Conservation (phyloP, 2,329 filamentous ascomycete species). For the Hawksworthiomyces lignivorus region DNA sequence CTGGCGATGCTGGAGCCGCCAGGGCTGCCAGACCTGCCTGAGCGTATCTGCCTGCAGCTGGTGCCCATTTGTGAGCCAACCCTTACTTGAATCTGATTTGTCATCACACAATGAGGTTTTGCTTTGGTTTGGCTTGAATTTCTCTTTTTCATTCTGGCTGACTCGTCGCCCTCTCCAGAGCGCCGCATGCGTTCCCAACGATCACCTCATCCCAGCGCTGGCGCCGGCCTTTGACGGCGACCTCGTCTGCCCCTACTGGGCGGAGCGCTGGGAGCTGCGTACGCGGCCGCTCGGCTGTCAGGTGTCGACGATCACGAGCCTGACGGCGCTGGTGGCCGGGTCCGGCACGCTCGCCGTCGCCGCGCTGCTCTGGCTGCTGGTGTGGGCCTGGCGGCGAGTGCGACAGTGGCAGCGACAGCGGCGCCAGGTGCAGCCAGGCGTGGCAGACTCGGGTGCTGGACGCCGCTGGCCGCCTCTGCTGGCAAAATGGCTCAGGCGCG, state of each 20-base stretch:
- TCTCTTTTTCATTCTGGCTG: not conserved
- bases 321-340: constrained; percentile 28
- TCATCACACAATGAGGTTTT: constrained; percentile 18
- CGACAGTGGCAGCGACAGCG: not conserved
- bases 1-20: constrained; percentile 41
- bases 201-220: constrained; percentile 35
- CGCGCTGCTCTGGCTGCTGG: constrained; percentile 17
- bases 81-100: too few relatives aligned
- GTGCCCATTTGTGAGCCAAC: constrained; percentile 50
- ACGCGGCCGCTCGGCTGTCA: constrained; percentile 31
- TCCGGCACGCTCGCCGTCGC: constrained; percentile 23
- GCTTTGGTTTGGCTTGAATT: not conserved
- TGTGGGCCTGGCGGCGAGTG: constrained; percentile 10
- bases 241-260: constrained; percentile 44
- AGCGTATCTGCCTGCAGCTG: constrained; percentile 37
- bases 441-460: too few relatives aligned
- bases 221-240: constrained; percentile 40
- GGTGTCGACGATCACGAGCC: constrained; percentile 33
- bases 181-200: constrained; percentile 47
- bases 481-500: too few relatives aligned
- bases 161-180: constrained; percentile 28
- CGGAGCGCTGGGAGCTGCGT: constrained; percentile 36
- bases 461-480: too few relatives aligned
- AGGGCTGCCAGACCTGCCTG: constrained; percentile 42
- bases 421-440: too few relatives aligned